A percentile compares a stretch with the other conserved stretches of the same genome.
Conservation (phyloP, 78 protist genomes). For the Dictyostelium intermedium region DNA sequence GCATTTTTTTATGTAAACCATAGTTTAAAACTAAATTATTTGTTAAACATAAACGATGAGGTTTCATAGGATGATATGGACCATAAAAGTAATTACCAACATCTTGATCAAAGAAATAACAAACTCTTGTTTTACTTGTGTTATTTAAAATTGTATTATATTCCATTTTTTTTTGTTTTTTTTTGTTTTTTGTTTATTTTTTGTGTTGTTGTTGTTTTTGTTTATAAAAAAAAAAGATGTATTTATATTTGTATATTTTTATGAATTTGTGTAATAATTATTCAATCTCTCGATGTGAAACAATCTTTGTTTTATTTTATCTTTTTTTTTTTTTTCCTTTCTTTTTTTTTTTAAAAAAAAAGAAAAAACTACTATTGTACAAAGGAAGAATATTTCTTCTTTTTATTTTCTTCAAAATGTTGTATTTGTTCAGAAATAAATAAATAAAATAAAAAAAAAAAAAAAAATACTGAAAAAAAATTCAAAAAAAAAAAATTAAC, state of each 20-base stretch:
- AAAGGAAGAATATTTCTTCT: not conserved
- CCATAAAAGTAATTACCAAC: constrained; percentile 89
- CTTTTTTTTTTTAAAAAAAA: not conserved
- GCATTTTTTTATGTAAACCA: constrained; percentile 92
- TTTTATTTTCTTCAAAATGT: not conserved
- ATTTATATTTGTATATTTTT: not conserved
- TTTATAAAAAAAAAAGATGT: not conserved
- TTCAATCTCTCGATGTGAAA: not conserved
- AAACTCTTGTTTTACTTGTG: constrained; percentile 66
- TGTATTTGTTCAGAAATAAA: not conserved
- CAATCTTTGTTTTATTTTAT: not conserved
- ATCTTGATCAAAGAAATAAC: constrained; percentile 80
- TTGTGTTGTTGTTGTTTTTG: too few relatives aligned
- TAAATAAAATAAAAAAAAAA: not conserved
- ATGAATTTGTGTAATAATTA: not conserved
- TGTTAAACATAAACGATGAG: constrained; percentile 95
- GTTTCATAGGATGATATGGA: constrained; percentile 98
- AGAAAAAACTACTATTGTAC: not conserved
- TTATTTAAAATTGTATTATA: constrained; percentile 19
- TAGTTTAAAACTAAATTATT: constrained; percentile 96
- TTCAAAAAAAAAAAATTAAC: too few relatives aligned
- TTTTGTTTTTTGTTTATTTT: too few relatives aligned
- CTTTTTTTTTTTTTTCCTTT: not conserved
- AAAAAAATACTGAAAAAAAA: too few relatives aligned
- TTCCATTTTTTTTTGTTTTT: too few relatives aligned